These are phyloP conservation scores for Phytophthora syringae DNA, from an alignment of 352 stramenopile species.

Conservation along the genomic window DNA sequence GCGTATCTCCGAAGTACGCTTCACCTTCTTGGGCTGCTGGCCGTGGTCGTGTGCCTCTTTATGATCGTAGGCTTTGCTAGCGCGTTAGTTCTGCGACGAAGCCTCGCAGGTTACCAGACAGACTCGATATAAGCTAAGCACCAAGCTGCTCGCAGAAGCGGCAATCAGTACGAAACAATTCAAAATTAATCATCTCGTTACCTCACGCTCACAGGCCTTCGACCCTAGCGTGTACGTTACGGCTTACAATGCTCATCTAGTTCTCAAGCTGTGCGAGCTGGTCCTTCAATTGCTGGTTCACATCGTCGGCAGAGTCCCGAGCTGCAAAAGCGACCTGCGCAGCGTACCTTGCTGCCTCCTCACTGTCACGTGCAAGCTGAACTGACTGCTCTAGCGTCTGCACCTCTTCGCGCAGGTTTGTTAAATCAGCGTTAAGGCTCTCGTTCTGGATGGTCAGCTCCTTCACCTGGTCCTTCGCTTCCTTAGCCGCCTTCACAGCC, in stretches of 20 bases:
- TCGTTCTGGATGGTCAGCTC: slow-evolving; percentile 36
- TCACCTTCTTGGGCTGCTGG: slow-evolving; percentile 70
- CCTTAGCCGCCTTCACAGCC: slow-evolving; percentile 30
- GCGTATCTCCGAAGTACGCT: slow-evolving; percentile 71
- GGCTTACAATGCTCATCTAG: slow-evolving; percentile 28
- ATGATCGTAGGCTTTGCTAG: slow-evolving; percentile 74
- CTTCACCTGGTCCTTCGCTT: slow-evolving; percentile 35
- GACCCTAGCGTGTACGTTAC: slow-evolving; percentile 18
- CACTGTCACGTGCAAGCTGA: slow-evolving; percentile 66
- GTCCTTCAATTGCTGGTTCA: slow-evolving; percentile 48
- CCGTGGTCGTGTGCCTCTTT: slow-evolving; percentile 76
- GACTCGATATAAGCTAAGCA: slow-evolving; percentile 71
- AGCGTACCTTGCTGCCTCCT: slow-evolving; percentile 72
- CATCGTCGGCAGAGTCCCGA: slow-evolving; percentile 66
- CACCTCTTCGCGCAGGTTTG: slow-evolving; percentile 44
- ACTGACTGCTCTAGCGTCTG: slow-evolving; percentile 51
- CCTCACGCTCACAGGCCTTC: slow-evolving; percentile 22
- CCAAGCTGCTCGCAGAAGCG: too few relatives aligned
- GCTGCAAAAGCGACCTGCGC: slow-evolving; percentile 75
- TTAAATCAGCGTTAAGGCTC: slow-evolving; percentile 39
- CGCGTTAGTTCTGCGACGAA: slow-evolving; percentile 75
- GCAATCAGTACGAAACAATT: slow-evolving; percentile 38
- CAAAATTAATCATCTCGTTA: slow-evolving; percentile 44
- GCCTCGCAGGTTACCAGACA: slow-evolving; percentile 82
- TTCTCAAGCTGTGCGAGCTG: slow-evolving; percentile 46